These are phyloP conservation scores for Hymenoscyphus linearis DNA, from an alignment of 2,329 filamentous ascomycete species.

Conservation along the genomic window DNA sequence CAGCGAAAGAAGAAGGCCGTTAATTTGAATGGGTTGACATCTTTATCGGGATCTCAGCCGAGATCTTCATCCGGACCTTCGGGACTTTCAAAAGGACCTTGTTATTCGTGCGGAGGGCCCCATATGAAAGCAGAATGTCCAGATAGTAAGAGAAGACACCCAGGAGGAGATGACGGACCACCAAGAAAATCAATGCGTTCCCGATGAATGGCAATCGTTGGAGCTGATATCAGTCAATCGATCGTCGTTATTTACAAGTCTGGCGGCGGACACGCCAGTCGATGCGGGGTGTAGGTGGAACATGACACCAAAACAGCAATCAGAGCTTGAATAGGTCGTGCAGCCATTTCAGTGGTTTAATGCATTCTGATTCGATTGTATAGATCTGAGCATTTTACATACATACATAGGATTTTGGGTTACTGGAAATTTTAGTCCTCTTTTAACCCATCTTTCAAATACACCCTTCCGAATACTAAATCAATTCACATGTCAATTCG, in stretches of 20 bases:
- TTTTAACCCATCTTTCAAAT: neutral
- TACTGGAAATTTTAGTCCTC: neutral
- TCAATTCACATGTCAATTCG: too few relatives aligned
- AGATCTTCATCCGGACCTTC: slow-evolving; percentile 14
- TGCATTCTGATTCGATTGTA: neutral
- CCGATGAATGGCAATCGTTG: slow-evolving; percentile 1
- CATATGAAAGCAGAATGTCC: slow-evolving; percentile 55
- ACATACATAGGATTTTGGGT: neutral
- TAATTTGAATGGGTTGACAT: slow-evolving; percentile 57
- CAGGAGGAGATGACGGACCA: slow-evolving; percentile 23
- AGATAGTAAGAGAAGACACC: slow-evolving; percentile 26
- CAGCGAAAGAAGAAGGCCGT: slow-evolving; percentile 61
- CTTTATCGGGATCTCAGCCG: slow-evolving; percentile 47
- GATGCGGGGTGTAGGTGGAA: neutral
- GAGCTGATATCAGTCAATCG: neutral
- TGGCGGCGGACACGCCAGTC: neutral
- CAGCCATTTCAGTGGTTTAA: neutral
- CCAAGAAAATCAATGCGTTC: slow-evolving; percentile 15
- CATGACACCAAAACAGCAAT: neutral
- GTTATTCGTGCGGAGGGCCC: slow-evolving; percentile 53
- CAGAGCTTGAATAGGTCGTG: neutral
- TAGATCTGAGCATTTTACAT: neutral
- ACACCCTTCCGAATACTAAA: too few relatives aligned
- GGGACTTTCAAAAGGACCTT: slow-evolving; percentile 31
- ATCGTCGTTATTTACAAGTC: too few relatives aligned